phyloP scores from a whole-genome alignment of 176 grass and related monocot species.

The Carex scoparia region DNA sequence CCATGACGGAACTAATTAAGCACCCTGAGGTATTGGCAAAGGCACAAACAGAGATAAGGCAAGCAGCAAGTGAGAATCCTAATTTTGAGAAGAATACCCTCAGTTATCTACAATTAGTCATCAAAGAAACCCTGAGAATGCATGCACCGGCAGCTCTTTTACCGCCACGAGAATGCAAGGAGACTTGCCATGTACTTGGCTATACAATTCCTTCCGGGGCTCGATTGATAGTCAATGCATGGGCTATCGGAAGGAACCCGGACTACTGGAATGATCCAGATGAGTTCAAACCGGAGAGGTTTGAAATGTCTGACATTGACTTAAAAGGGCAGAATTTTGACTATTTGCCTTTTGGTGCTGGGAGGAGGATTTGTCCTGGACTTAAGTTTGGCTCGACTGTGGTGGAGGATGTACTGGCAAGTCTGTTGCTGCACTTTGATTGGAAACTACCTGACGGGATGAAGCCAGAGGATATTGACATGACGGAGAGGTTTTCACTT shows the following conservation, averaged over 20 bases:
- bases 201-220: neutral
- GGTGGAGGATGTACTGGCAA: neutral
- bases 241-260: slow-evolving; percentile 13
- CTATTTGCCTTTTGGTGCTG: slow-evolving; percentile 15
- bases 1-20: slow-evolving; percentile 19
- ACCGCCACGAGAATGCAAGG: neutral
- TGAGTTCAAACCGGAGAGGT: neutral
- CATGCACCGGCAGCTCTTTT: neutral
- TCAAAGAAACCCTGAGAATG: slow-evolving; percentile 22
- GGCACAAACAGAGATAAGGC: slow-evolving; percentile 6
- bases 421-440: slow-evolving; percentile 13
- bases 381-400: neutral
- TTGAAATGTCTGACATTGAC: neutral
- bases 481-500: neutral
- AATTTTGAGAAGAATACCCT: neutral
- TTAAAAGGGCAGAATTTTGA: slow-evolving; percentile 18
- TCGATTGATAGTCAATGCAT: slow-evolving; percentile 6
- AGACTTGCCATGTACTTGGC: slow-evolving; percentile 5
- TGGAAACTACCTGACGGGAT: slow-evolving; percentile 18
- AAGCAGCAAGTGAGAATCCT: neutral
- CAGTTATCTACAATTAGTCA: slow-evolving; percentile 6
- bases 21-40: neutral
- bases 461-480: neutral
- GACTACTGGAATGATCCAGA: slow-evolving; percentile 5
- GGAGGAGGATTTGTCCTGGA: slow-evolving; percentile 17